phyloP scores from a whole-genome alignment of 768 basidiomycete genomes.

The Tephrocybe sp. region DNA sequence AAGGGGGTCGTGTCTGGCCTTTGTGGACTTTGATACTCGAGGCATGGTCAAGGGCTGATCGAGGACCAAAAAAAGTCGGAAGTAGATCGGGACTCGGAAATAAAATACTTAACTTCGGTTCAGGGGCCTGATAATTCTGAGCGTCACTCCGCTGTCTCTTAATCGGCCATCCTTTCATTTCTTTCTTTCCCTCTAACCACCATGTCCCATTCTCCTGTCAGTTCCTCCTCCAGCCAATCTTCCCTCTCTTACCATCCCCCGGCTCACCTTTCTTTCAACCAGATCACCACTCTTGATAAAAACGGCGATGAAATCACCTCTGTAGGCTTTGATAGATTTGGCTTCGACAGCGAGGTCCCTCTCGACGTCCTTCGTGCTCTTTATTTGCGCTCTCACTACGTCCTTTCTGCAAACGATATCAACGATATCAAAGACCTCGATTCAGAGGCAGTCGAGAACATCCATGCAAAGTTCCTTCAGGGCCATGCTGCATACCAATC shows the following conservation, averaged over 20 bases:
- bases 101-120: constrained; percentile 3
- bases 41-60: constrained; percentile 52
- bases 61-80: constrained; percentile 15
- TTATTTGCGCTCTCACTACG: constrained; percentile 83
- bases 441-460: constrained; percentile 38
- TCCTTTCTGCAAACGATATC: constrained; percentile 40
- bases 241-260: constrained; percentile 1
- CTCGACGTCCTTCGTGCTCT: constrained; percentile 83
- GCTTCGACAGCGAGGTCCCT: constrained; percentile 85
- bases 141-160: constrained; percentile 10
- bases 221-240: constrained; percentile 10
- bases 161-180: constrained; percentile 8
- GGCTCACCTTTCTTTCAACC: constrained; percentile 16
- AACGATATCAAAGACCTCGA: constrained; percentile 33
- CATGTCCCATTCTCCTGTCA: constrained; percentile 25
- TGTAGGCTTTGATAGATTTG: constrained; percentile 86
- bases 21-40: constrained; percentile 53
- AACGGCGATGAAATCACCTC: constrained; percentile 71
- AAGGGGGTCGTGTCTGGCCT: constrained; percentile 83
- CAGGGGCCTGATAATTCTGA: constrained; percentile 7
- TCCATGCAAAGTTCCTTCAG: constrained; percentile 56
- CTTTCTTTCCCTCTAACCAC: constrained; percentile 15
- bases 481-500: constrained; percentile 63
- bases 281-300: constrained; percentile 73
- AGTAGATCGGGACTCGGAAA: constrained; percentile 13